These are phyloP conservation scores for Musa itinerans DNA, from an alignment of 176 grass and related monocot species.

Conservation along the genomic window DNA sequence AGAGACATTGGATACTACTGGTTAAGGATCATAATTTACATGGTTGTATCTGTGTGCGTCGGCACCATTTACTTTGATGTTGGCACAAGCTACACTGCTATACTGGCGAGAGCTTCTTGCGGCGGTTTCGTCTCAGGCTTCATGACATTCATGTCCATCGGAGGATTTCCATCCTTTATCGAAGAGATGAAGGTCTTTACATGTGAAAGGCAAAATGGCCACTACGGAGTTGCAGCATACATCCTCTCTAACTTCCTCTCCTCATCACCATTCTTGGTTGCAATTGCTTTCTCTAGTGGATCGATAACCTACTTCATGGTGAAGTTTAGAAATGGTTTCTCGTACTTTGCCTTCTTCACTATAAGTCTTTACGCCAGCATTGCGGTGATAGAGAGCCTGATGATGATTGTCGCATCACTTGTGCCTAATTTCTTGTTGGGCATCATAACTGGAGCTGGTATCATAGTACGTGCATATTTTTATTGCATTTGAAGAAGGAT, in stretches of 20 bases:
- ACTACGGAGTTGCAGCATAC: conserved; percentile 80
- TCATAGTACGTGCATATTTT: conserved; percentile 45
- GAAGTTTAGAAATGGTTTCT: conserved; percentile 59
- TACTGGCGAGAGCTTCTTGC: conserved; percentile 67
- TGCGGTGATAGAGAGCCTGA: conserved; percentile 86
- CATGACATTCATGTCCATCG: conserved; percentile 99
- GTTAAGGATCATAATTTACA: conserved; percentile 61
- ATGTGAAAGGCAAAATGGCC: conserved; percentile 66
- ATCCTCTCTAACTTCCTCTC: conserved; percentile 95
- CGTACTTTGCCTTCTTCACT: conserved; percentile 62
- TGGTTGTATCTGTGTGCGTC: conserved; percentile 41
- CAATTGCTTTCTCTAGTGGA: conserved; percentile 46
- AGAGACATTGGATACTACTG: conserved; percentile 68
- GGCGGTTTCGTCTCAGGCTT: conserved; percentile 82
- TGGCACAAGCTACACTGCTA: conserved; percentile 36
- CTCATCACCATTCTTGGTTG: conserved; percentile 64
- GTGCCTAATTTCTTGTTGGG: conserved; percentile 98
- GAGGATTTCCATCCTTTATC: conserved; percentile 94
- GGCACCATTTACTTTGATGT: conserved; percentile 28
- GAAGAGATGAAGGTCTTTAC: conserved; percentile 98
- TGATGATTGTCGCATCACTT: conserved; percentile 92
- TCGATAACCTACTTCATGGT: conserved; percentile 90
- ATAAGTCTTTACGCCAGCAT: conserved; percentile 66
- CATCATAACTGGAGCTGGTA: conserved; percentile 71
- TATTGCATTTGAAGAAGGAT: neutral